Evolutionary conservation across 2,329 filamentous ascomycete species (phyloP), one percentile per base, ranked within the genome.

Genomic region (Calonectria henricotiae): DNA sequence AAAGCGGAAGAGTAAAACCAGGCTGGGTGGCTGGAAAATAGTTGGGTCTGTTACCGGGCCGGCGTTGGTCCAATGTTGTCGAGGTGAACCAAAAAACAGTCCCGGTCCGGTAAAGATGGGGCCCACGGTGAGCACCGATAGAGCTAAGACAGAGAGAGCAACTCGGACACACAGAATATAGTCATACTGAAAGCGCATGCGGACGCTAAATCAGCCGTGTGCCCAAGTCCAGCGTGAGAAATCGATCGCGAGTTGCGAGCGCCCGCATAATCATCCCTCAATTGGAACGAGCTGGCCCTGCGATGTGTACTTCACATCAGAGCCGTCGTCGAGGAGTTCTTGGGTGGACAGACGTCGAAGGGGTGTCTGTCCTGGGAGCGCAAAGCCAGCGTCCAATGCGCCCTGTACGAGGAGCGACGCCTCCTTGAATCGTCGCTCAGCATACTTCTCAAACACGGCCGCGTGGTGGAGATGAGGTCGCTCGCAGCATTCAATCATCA

Each of bases 401-500:
- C 86, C 87, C 80, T 95, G 91, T 66, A 98, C 96, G 75, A 93
- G 95, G 23, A 90, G 84, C 20, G 96, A 94, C 11, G 94, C 94
- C 66, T 92, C 89, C 87, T 97, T 97, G 86, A 94, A 98, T 64
- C 93, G 91, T 80, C 92, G 93, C 81, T 97, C 93, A 43, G 90
- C 88, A 83, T 98, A 99, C 83, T 99, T 99, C 67, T 98, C 94
- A 79, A 90, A 98, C 47, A 99, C 92, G 8, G 95, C 94, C 32
- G 86, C 84, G 80, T 99, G 96, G 80, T 99, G 96, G 78, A 92
- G 91, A 73, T 88, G 88, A 7, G 95, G 93, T 67, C 91, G 89
- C 71, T 94, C 91, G 83, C 95, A 98, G 85, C 96, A 98, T 76
- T 98, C 94, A 61, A 97, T 85, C 74, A 99, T 91, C 81, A 94